A percentile compares a stretch with the other conserved stretches of the same genome.
Evolutionary conservation across 345 rosid genomes (phyloP).

Genomic region (Gossypium sturtianum): DNA sequence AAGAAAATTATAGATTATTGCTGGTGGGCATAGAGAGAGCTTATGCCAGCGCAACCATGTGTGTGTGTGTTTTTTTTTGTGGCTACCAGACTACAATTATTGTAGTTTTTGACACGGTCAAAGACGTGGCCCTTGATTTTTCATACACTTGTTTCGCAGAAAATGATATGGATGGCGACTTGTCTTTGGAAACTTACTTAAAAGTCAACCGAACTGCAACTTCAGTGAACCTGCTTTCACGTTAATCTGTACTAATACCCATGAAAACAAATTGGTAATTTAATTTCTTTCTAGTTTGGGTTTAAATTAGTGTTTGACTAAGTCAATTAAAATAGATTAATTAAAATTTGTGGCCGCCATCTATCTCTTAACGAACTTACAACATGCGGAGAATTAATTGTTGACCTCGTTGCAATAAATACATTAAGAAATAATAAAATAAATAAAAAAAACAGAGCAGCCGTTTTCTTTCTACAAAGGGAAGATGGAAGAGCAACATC

Average conservation of each 20-base stretch:
- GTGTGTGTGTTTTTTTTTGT: background rate
- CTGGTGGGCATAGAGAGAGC: too few relatives aligned
- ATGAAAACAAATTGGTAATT: background rate
- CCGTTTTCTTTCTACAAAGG: background rate
- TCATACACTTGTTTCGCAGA: background rate
- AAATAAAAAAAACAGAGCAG: background rate
- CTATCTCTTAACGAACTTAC: accelerated
- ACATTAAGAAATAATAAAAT: too few relatives aligned
- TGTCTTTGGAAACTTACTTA: background rate
- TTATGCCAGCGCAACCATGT: background rate
- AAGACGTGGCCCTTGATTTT: background rate
- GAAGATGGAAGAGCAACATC: background rate
- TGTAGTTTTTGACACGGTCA: background rate
- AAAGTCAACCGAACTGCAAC: background rate
- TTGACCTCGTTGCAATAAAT: accelerated
- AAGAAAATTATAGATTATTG: too few relatives aligned
- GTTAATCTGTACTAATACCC: background rate
- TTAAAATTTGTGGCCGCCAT: accelerated
- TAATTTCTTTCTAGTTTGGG: background rate
- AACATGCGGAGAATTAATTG: too few relatives aligned
- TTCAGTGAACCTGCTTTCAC: background rate
- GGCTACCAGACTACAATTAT: background rate
- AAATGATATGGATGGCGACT: background rate
- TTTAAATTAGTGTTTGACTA: background rate
- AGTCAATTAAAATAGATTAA: background rate